Percentiles rank a stretch among this genome's conserved stretches.
phyloP scores from a whole-genome alignment of 768 basidiomycete species.

The Agrocybe praecox region DNA sequence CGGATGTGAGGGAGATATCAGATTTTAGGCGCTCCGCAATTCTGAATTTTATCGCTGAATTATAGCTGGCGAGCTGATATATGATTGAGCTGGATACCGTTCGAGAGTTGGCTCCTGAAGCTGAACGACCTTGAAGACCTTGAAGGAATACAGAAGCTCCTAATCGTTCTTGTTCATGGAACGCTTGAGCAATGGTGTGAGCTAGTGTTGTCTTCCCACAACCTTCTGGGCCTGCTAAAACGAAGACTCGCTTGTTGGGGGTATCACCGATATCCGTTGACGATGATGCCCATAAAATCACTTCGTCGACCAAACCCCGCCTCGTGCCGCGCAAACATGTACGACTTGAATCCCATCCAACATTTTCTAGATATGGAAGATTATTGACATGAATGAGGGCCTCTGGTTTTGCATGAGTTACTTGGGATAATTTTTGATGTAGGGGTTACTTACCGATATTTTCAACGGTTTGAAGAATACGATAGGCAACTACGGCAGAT shows the following conservation, averaged over 20 bases:
- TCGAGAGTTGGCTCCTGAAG: neutral
- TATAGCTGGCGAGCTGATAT: slow-evolving; percentile 1
- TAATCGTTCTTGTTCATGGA: neutral
- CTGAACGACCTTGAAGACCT: neutral
- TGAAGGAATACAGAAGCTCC: slow-evolving; percentile 3
- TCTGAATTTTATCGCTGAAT: neutral
- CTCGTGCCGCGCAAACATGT: slow-evolving; percentile 2
- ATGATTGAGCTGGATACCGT: slow-evolving; percentile 3
- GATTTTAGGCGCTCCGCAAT: neutral
- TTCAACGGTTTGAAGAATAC: slow-evolving; percentile 7
- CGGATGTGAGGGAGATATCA: neutral
- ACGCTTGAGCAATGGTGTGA: slow-evolving; percentile 1
- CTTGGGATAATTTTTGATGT: neutral
- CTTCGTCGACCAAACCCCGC: neutral
- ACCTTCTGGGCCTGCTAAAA: neutral
- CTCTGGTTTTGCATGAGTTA: neutral
- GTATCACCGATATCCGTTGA: neutral
- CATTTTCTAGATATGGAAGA: neutral
- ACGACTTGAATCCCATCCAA: neutral
- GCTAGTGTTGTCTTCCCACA: slow-evolving; percentile 7
- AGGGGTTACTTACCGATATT: slow-evolving; percentile 3
- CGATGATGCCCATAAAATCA: slow-evolving; percentile 1
- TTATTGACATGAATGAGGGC: neutral
- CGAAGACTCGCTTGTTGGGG: neutral
- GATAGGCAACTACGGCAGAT: slow-evolving; percentile 7